Base-by-base conservation (phyloP, 305 asterid genomes). In the Salvia sclarea region DNA sequence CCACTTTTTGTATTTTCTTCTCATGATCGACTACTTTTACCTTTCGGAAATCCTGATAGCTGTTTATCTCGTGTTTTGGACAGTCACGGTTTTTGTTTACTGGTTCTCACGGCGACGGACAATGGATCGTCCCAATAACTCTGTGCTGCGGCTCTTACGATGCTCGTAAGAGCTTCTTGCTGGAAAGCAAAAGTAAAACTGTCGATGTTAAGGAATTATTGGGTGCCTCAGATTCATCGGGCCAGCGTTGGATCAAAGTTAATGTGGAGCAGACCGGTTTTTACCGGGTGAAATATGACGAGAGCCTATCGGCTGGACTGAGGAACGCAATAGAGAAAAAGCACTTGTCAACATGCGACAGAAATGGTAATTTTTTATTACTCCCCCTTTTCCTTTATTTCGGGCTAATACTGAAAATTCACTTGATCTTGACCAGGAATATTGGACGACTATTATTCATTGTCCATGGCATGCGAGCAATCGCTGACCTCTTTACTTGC, bases 181-280 rank as follows among this genome's bases (percentile, higher is more conserved):
- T 94, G 81, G 89, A 82, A 78, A 65, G 85, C 48, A 86, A 85
- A 70, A 86, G 81, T 67, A 85, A 91, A 77, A 72, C 83, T 49
- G 78, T 85, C 70, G 80, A 94, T 78, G 67, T 91, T 57, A 84
- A 83, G 74, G 92, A 88, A 28, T 65, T 83, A 31, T 76, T 86
- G 63, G 82, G 83, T 54, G 73, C 77, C 71, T 78, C 89, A 33
- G 50, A 37, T 18, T 76, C 91, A 65, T 65, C 85, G 21, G 80
- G 78, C 60, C 69, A 74, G 70, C 83, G 84, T 40, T 94, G 96
- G 96, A 83, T 89, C 75, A 94, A 94, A 73, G 83, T 91, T 65
- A 94, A 94, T 66, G 85, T 89, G 70, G 94, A 89, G 22, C 99
- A 89, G 78, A 78, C 96, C 73, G 95, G 93, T 73, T 94, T 94